These are phyloP conservation scores for Colletotrichum orbiculare DNA, from an alignment of 2,329 filamentous ascomycete species.

Conservation along the genomic window DNA sequence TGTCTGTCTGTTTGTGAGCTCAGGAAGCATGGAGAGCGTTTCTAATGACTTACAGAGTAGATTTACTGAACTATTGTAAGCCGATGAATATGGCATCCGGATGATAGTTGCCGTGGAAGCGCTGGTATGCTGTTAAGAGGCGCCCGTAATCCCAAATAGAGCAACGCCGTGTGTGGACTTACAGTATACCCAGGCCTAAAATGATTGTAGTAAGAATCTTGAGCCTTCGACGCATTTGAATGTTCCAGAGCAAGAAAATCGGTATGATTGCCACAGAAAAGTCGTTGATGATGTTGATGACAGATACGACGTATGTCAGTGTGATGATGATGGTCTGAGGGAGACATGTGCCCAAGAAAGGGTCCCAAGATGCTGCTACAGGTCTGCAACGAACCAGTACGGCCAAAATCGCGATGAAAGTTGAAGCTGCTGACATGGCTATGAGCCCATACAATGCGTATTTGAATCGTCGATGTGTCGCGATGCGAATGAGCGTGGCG, in stretches of 20 bases:
- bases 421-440: constrained; percentile 13
- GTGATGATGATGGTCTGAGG: constrained; percentile 39
- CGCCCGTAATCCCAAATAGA: too few relatives aligned
- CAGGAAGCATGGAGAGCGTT: too few relatives aligned
- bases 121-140: neutral
- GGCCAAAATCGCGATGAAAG: constrained; percentile 39
- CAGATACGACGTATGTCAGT: constrained; percentile 44
- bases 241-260: constrained; percentile 42
- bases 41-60: neutral
- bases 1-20: neutral
- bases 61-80: constrained; percentile 3
- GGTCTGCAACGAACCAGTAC: constrained; percentile 42
- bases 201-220: constrained; percentile 40
- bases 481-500: constrained; percentile 43
- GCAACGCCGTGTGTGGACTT: neutral
- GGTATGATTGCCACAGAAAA: constrained; percentile 40
- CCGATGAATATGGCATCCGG: neutral
- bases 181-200: constrained; percentile 40
- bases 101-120: constrained; percentile 12
- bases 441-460: constrained; percentile 31
- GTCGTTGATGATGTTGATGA: constrained; percentile 45
- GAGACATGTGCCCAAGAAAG: constrained; percentile 39
- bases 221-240: constrained; percentile 41
- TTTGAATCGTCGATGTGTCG: constrained; percentile 35
- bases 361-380: constrained; percentile 41